phyloP scores from a whole-genome alignment of 2,329 filamentous ascomycete species.

The Colletotrichum karsti region DNA sequence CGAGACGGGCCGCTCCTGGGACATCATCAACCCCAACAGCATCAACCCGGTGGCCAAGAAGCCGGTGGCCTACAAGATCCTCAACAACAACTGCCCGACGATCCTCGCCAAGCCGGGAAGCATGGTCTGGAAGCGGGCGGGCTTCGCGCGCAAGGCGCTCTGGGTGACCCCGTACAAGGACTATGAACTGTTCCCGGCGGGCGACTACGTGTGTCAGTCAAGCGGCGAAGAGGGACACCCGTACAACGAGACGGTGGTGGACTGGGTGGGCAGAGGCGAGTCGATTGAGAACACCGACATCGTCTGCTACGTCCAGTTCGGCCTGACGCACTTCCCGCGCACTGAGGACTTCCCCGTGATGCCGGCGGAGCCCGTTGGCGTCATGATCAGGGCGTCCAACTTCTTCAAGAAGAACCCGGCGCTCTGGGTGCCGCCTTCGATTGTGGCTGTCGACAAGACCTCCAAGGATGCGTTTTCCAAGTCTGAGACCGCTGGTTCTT shows the following conservation, averaged over 20 bases:
- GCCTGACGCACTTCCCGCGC: conserved; percentile 62
- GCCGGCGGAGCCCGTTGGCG: conserved; percentile 63
- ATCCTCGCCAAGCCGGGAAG: conserved; percentile 15
- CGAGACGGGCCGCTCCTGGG: conserved; percentile 28
- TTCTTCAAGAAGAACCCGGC: conserved; percentile 61
- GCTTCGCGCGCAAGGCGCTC: conserved; percentile 2
- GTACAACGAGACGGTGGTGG: background rate
- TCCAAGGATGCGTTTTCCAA: background rate
- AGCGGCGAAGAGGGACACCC: conserved; percentile 35
- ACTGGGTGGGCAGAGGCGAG: conserved; percentile 42
- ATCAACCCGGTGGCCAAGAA: conserved; percentile 58
- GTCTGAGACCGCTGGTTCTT: background rate
- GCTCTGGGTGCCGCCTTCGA: conserved; percentile 36
- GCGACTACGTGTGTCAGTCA: background rate
- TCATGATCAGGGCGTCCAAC: conserved; percentile 57
- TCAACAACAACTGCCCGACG: conserved; percentile 1
- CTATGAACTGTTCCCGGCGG: background rate
- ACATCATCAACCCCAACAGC: conserved; percentile 58
- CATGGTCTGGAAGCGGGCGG: conserved; percentile 13
- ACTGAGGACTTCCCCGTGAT: conserved; percentile 68
- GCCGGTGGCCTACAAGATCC: conserved; percentile 22
- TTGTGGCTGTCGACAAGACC: background rate
- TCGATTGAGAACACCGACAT: conserved; percentile 63
- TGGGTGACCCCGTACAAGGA: conserved; percentile 2
- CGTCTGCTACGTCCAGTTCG: conserved; percentile 65